phyloP scores from a whole-genome alignment of 495 filamentous ascomycete genomes.

The Halenospora varia region DNA sequence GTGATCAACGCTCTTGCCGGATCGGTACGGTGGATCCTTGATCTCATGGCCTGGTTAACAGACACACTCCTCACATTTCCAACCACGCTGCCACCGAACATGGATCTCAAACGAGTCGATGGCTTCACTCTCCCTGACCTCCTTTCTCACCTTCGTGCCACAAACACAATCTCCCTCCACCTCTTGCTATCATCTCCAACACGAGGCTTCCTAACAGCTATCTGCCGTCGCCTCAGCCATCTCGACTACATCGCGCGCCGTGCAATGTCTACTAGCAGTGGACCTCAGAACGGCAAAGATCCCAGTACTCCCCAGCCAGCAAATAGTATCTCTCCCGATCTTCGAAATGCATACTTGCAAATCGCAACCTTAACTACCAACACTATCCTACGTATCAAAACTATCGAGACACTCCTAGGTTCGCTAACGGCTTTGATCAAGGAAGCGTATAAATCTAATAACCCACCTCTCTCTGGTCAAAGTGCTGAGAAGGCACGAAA shows the following conservation, averaged over 20 bases:
- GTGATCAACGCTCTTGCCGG: constrained; percentile 52
- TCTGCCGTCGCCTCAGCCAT: constrained; percentile 57
- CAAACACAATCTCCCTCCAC: constrained; percentile 55
- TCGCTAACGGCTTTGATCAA: constrained; percentile 40
- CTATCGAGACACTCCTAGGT: constrained; percentile 46
- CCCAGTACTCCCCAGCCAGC: no score
- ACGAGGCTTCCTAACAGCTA: constrained; percentile 63
- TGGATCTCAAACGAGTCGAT: constrained; percentile 35
- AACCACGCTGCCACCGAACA: constrained; percentile 14
- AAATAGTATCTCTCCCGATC: constrained; percentile 35
- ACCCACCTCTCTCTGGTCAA: constrained; percentile 22
- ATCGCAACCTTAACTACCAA: constrained; percentile 36
- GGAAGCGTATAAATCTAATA: constrained; percentile 38
- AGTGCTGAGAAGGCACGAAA: constrained; percentile 19
- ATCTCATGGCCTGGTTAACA: constrained; percentile 64
- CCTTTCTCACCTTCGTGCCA: constrained; percentile 36
- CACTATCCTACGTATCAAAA: constrained; percentile 38
- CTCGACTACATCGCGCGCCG: constrained; percentile 35
- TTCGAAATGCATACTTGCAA: constrained; percentile 44
- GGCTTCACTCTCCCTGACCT: constrained; percentile 44
- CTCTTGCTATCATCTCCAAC: constrained; percentile 70
- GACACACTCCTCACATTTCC: constrained; percentile 46
- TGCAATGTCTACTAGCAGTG: constrained; percentile 9
- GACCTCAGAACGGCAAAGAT: no score
- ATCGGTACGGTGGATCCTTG: constrained; percentile 60